Base-by-base conservation (phyloP, 805 yeast genomes). In the Teunomyces barrocoloradensis region DNA sequence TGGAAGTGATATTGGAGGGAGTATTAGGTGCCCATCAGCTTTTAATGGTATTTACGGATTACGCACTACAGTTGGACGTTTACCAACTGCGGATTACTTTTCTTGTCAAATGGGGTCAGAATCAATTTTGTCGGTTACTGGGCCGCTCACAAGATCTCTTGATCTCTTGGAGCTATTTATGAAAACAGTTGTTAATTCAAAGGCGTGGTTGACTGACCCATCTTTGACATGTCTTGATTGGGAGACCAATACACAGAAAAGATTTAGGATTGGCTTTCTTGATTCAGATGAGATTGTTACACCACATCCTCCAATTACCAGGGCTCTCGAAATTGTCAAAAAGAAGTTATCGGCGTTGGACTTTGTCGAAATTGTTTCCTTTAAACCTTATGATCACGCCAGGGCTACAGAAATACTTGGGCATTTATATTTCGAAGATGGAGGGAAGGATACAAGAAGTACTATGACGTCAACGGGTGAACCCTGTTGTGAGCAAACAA, bases 401-500 rank as follows among this genome's bases (percentile, higher is more conserved):
- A 37, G 12, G 23, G 13, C 40, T 12, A 6, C 13, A 27, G 40
- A 37, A 20, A 37, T 37, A 20, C 27, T 37, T 84, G 65, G 87
- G 84, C 65, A 70, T 73, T 11, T 75, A 81, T 37, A 37, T 37
- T 37, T 37, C 9, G 40, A 37, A 15, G 40, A 37, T 54, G 95
- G 88, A 62, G 92, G 92, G 40, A 86, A 85, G 60, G 63, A 68
- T 50, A 78, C 73, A 48, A 84, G 82, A 57, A 69, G 75, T 42
- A 72, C 71, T 39, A 60, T 87, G 51, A 64, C 69, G 17, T 75
- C 68, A 4, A 80, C 87, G 10, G 91, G 92, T 36, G 92, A 88
- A 61, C 91, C 91, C 29, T 64, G 82, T 48, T 62, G 70, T n/a
- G 82, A 82, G 49, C 75, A 85, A 55, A 82, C 89, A 36, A 77